These are phyloP conservation scores for Candida smagusa DNA, from an alignment of 1,139 yeast species.

Conservation along the genomic window DNA sequence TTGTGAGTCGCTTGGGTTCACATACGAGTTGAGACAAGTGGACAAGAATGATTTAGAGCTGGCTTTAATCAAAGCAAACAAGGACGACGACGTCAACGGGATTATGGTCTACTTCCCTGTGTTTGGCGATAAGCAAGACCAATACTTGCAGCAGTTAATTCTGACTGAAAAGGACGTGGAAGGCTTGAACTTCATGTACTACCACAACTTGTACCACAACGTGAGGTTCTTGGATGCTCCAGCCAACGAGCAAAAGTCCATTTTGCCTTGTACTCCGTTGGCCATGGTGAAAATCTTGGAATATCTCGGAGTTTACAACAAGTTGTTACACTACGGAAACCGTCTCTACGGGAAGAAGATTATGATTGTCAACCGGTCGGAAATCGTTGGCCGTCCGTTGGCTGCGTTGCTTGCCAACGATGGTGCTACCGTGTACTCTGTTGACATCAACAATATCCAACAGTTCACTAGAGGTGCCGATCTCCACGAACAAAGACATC, in stretches of 20 bases:
- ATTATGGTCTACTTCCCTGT: conserved; percentile 99
- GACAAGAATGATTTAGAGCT: conserved; percentile 84
- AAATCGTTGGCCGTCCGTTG: conserved; percentile 94
- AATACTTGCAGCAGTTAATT: conserved; percentile 88
- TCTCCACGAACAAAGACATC: conserved; percentile 75
- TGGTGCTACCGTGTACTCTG: conserved; percentile 94
- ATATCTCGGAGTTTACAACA: conserved; percentile 82
- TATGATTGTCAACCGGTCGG: conserved; percentile 87
- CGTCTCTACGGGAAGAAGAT: conserved; percentile 89
- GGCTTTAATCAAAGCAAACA: conserved; percentile 76
- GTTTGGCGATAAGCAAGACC: conserved; percentile 92
- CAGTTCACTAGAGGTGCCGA: conserved; percentile 94
- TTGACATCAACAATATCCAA: conserved; percentile 83
- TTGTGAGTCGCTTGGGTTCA: conserved; percentile 79
- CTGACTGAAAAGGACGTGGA: conserved; percentile 89
- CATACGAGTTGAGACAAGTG: conserved; percentile 70
- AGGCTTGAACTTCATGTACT: conserved; percentile 86
- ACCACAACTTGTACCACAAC: conserved; percentile 93
- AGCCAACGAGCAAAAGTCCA: conserved; percentile 68
- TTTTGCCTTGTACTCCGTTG: conserved; percentile 92
- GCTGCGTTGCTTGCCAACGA: conserved; percentile 96
- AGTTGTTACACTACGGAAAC: conserved; percentile 80
- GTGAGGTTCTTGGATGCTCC: conserved; percentile 75
- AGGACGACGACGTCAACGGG: conserved; percentile 75
- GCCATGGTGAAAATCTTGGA: conserved; percentile 93